A percentile compares a stretch with the other conserved stretches of the same genome.
Conservation (phyloP, 1,284 basidiomycete genomes). For the Fomitopsis pinicola region DNA sequence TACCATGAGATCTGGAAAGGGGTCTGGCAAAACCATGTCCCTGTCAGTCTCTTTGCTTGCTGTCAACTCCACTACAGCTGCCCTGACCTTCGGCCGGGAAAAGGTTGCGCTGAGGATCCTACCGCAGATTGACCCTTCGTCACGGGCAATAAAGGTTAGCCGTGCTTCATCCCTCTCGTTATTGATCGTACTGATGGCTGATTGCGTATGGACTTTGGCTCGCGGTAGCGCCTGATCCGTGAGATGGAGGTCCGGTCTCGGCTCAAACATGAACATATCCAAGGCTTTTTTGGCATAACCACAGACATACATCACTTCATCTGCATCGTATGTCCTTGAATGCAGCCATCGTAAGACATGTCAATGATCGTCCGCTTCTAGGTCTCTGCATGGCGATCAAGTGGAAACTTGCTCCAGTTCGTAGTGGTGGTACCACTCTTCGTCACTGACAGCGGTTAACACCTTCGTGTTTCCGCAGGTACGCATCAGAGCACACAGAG, state of each 20-base stretch:
- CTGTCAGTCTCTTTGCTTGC: conserved; percentile 22
- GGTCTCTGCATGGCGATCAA: conserved; percentile 57
- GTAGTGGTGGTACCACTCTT: conserved; percentile 3
- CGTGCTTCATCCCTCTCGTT: not conserved
- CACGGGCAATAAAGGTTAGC: conserved; percentile 36
- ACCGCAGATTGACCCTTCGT: conserved; percentile 35
- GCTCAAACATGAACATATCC: conserved; percentile 43
- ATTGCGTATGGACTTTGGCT: no score
- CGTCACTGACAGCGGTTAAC: not conserved
- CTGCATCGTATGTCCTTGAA: not conserved
- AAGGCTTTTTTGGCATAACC: conserved; percentile 49
- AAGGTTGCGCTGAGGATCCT: conserved; percentile 57
- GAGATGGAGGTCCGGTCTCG: conserved; percentile 52
- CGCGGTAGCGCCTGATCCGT: conserved; percentile 43
- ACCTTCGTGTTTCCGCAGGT: conserved; percentile 27
- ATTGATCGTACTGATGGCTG: no score
- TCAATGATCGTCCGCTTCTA: conserved; percentile 15
- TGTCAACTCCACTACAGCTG: not conserved
- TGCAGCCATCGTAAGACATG: not conserved
- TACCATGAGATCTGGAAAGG: conserved; percentile 51
- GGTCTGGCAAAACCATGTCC: conserved; percentile 43
- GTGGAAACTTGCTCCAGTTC: conserved; percentile 49
- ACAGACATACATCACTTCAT: conserved; percentile 39
- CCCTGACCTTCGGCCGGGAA: not conserved
- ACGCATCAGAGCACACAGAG: conserved; percentile 18